Percentiles rank a stretch among this genome's conserved stretches.
phyloP scores from a whole-genome alignment of 495 filamentous ascomycete genomes.

The Cryomyces antarcticus region DNA sequence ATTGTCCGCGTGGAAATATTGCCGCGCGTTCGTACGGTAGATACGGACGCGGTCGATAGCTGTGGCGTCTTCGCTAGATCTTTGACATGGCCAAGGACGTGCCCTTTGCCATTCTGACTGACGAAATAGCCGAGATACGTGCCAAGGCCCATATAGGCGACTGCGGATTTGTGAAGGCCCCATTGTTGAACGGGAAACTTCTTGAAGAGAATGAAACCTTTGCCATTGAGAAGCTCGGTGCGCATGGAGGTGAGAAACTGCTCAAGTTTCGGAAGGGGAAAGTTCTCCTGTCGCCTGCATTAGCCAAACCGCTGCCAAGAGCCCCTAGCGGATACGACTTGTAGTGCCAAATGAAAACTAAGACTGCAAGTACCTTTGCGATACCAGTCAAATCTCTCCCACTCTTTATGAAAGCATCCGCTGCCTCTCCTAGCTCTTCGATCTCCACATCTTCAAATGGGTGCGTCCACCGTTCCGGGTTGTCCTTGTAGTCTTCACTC shows the following conservation, averaged over 20 bases:
- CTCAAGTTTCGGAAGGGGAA: constrained; percentile 43
- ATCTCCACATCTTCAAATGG: too few species aligned
- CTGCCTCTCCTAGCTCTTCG: too few species aligned
- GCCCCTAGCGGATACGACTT: too few species aligned
- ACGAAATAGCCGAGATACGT: constrained; percentile 71
- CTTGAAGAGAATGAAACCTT: constrained; percentile 81
- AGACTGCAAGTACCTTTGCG: too few species aligned
- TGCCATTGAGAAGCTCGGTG: constrained; percentile 57
- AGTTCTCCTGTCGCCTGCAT: constrained; percentile 26
- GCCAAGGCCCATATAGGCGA: constrained; percentile 81
- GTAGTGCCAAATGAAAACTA: too few species aligned
- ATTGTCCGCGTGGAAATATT: constrained; percentile 71
- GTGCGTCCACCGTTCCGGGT: too few species aligned
- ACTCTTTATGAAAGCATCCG: too few species aligned
- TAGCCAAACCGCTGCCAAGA: not conserved
- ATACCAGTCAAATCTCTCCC: too few species aligned
- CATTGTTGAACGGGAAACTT: constrained; percentile 56
- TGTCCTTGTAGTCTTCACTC: too few species aligned
- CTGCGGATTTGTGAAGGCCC: constrained; percentile 61
- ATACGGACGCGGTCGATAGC: constrained; percentile 71
- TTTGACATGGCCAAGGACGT: constrained; percentile 81
- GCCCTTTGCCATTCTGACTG: constrained; percentile 69
- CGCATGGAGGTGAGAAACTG: constrained; percentile 34
- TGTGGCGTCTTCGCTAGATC: constrained; percentile 63
- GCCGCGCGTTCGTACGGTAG: constrained; percentile 71